phyloP scores from a whole-genome alignment of 2,329 filamentous ascomycete species.

The Byssoonygena ceratinophila region DNA sequence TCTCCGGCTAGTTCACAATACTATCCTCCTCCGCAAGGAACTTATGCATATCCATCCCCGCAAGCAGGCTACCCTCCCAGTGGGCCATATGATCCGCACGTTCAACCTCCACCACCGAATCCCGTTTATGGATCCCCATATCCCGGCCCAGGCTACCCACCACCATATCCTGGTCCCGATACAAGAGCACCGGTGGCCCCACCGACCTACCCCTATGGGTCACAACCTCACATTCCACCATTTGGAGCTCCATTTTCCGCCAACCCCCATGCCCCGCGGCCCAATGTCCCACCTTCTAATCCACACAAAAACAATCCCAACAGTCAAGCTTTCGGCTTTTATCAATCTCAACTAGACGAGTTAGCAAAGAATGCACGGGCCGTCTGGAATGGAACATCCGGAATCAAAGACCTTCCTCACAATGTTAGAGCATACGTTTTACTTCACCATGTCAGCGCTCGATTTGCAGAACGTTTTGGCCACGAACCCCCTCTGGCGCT shows the following conservation, averaged over 20 bases:
- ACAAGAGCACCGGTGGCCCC: slow-evolving; percentile 16
- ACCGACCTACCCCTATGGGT: slow-evolving; percentile 15
- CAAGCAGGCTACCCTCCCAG: slow-evolving; percentile 18
- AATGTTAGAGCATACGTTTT: slow-evolving; percentile 54
- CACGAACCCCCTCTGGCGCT: slow-evolving; percentile 48
- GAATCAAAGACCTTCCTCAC: slow-evolving; percentile 51
- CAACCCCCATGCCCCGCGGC: slow-evolving; percentile 8
- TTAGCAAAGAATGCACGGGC: slow-evolving; percentile 48
- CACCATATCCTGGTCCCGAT: slow-evolving; percentile 18
- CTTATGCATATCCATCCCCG: slow-evolving; percentile 20
- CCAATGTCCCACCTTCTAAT: slow-evolving; percentile 8
- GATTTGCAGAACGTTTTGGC: slow-evolving; percentile 48
- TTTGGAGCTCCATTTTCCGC: slow-evolving; percentile 13
- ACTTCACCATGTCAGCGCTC: slow-evolving; percentile 51
- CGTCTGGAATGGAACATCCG: slow-evolving; percentile 52
- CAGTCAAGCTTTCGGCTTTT: slow-evolving; percentile 34
- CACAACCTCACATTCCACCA: slow-evolving; percentile 16
- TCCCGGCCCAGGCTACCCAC: slow-evolving; percentile 19
- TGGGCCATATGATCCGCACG: slow-evolving; percentile 17
- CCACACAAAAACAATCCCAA: slow-evolving; percentile 16
- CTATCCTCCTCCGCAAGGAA: slow-evolving; percentile 18
- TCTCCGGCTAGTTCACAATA: slow-evolving; percentile 22
- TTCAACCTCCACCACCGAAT: slow-evolving; percentile 17
- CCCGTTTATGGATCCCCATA: slow-evolving; percentile 20
- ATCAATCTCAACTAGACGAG: slow-evolving; percentile 42